phyloP scores from a whole-genome alignment of 805 yeast species.

The Sungouiozyma ichnusensis region DNA sequence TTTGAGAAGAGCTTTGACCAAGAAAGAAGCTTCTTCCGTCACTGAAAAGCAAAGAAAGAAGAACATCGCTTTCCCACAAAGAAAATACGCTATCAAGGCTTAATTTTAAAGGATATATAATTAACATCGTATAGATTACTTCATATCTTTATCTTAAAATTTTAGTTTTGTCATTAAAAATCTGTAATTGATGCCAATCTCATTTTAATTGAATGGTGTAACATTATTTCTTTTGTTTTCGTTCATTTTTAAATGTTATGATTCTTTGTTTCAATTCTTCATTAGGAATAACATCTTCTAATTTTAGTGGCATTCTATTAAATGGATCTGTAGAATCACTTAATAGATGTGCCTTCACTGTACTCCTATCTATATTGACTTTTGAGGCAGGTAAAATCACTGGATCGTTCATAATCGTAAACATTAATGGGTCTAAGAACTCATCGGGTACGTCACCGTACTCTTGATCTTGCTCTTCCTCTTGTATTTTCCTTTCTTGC shows the following conservation, averaged over 20 bases:
- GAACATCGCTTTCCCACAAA: conserved; percentile 94
- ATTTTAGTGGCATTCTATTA: conserved; percentile 79
- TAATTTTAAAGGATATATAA: conserved; percentile 31
- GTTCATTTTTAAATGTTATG: conserved; percentile 41
- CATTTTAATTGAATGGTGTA: not conserved
- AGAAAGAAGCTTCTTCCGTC: conserved; percentile 68
- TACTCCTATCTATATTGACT: conserved; percentile 76
- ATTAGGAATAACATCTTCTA: conserved; percentile 82
- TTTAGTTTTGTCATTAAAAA: conserved; percentile 1
- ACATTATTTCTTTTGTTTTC: conserved; percentile 22
- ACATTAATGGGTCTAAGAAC: conserved; percentile 94
- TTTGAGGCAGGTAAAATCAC: conserved; percentile 85
- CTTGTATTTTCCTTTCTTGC: conserved; percentile 44
- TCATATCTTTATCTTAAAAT: conserved; percentile 2
- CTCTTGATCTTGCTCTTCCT: conserved; percentile 77
- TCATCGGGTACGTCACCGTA: conserved; percentile 95
- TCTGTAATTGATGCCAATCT: not conserved
- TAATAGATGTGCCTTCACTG: conserved; percentile 85
- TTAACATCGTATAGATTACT: not conserved
- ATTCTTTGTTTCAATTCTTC: conserved; percentile 55
- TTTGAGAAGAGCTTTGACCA: conserved; percentile 93
- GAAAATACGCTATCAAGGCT: conserved; percentile 98
- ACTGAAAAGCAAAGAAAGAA: conserved; percentile 91
- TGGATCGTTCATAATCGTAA: conserved; percentile 89
- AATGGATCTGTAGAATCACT: conserved; percentile 97